A percentile compares a stretch with the other conserved stretches of the same genome.
phyloP scores from a whole-genome alignment of 352 stramenopile species.

The Globisporangium iwayamae region DNA sequence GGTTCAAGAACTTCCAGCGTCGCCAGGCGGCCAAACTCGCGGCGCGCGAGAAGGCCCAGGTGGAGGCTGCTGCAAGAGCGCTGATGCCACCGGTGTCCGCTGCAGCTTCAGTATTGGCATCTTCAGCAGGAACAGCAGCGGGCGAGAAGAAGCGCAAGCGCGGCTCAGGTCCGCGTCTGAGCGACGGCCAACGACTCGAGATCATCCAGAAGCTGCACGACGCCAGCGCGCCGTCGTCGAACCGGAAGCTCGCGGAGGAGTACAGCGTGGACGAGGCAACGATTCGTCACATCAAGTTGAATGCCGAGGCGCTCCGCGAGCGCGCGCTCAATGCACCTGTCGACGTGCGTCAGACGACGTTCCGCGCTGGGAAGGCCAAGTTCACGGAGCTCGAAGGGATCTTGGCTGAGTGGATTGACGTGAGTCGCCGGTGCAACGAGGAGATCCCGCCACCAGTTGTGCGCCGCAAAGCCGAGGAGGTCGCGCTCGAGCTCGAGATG shows the following conservation, averaged over 20 bases:
- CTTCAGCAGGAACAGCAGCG: background rate
- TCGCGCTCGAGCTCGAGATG: conserved; percentile 12
- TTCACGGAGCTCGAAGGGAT: conserved; percentile 16
- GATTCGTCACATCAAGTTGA: conserved; percentile 18
- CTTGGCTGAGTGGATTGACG: conserved; percentile 14
- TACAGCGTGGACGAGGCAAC: conserved; percentile 17
- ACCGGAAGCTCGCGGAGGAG: conserved; percentile 12
- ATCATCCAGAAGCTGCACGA: conserved; percentile 15
- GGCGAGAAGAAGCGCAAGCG: conserved; percentile 13
- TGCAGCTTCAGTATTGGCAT: background rate
- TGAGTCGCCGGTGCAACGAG: conserved; percentile 13
- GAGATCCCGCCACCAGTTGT: conserved; percentile 14
- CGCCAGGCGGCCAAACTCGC: background rate
- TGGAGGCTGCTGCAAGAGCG: background rate
- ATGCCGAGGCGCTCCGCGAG: background rate
- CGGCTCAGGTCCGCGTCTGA: conserved; percentile 14
- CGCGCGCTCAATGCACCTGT: conserved; percentile 8
- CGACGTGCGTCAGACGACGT: conserved; percentile 16
- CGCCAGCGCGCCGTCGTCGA: conserved; percentile 7
- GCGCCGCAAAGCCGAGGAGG: conserved; percentile 6
- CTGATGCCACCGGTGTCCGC: background rate
- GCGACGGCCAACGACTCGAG: conserved; percentile 15
- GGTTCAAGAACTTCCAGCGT: conserved; percentile 15
- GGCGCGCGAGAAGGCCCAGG: background rate
- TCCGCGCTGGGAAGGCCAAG: conserved; percentile 3